Base-by-base conservation (phyloP, 805 yeast genomes). In the Kregervanrija delftensis region DNA sequence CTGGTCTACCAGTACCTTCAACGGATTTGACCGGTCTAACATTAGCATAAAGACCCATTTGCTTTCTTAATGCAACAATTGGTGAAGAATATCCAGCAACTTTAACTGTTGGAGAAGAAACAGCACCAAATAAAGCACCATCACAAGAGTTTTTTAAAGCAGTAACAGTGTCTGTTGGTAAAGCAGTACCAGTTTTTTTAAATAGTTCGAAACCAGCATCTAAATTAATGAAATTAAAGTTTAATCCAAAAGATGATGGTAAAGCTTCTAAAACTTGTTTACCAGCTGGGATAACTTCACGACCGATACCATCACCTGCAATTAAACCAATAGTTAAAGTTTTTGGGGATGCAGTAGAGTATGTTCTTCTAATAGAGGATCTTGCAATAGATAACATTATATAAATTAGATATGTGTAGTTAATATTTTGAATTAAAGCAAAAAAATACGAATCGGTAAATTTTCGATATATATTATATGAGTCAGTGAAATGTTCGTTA, bases 261-360 rank as follows among this genome's bases (percentile, higher is more conserved):
- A 93, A 76, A 49, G 81, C 83, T 67, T 91, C 91, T 55, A 93
- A 74, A 30, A 93, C 78, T 51, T 86, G 86, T 55, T 79, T 78
- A 56, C 99, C 99, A 37, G 98, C 96, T 49, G 99, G 99, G 49
- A 93, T 90, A 39, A 93, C 99, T 69, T 93, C 99, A 60, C 85
- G 80, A 45, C 99, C 99, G 56, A 93, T 93, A 53, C 99, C 99
- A 65, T 93, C 99, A 63, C 99, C 99, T 42, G 99, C 96, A 56
- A 93, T 90, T 61, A 93, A 75, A 48, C 77, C 84, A 51, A 79
- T 76, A 44, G 72, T 77, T 39, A 79, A 61, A 28, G 73, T 69
- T 54, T 76, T 77, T 41, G 73, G 53, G 33, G 68, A 61, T 28
- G 72, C 51, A 35, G 66, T 54, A 17, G 66, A 50, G 44, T 62